These are phyloP conservation scores for Pythium insidiosum DNA, from an alignment of 352 stramenopile genomes.

Conservation along the genomic window DNA sequence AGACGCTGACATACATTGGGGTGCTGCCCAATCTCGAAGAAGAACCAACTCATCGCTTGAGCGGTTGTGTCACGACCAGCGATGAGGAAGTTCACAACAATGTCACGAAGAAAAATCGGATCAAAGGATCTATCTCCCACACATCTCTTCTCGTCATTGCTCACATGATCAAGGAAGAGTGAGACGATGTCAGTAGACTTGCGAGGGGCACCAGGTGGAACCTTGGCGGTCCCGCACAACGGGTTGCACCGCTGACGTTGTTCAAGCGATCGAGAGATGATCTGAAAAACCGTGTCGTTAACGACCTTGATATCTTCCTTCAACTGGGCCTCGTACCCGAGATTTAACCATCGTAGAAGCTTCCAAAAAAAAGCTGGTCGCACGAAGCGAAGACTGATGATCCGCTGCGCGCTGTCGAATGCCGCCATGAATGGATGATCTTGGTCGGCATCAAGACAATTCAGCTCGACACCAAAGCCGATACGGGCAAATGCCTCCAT, in stretches of 20 bases:
- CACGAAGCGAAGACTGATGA: conserved; percentile 6
- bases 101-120: conserved; percentile 27
- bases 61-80: conserved; percentile 46
- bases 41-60: conserved; percentile 34
- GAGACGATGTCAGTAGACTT: conserved; percentile 10
- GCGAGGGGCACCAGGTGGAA: too few relatives aligned
- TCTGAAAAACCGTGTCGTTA: conserved; percentile 20
- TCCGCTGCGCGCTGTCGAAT: conserved; percentile 10
- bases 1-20: conserved; percentile 20
- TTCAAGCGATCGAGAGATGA: conserved; percentile 27
- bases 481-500: conserved; percentile 44
- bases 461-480: conserved; percentile 22
- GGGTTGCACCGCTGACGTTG: neutral
- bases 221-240: neutral
- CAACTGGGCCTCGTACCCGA: conserved; percentile 9
- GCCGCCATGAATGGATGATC: conserved; percentile 19
- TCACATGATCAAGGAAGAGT: conserved; percentile 13
- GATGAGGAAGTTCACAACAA: conserved; percentile 51
- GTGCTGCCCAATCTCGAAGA: conserved; percentile 33
- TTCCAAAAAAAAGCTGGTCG: conserved; percentile 41
- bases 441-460: conserved; percentile 4
- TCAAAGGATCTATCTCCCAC: conserved; percentile 3
- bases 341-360: conserved; percentile 5
- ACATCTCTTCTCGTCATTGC: conserved; percentile 7
- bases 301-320: conserved; percentile 12